Base-by-base conservation (phyloP, 352 stramenopile genomes). In the Globisporangium echinulatum region DNA sequence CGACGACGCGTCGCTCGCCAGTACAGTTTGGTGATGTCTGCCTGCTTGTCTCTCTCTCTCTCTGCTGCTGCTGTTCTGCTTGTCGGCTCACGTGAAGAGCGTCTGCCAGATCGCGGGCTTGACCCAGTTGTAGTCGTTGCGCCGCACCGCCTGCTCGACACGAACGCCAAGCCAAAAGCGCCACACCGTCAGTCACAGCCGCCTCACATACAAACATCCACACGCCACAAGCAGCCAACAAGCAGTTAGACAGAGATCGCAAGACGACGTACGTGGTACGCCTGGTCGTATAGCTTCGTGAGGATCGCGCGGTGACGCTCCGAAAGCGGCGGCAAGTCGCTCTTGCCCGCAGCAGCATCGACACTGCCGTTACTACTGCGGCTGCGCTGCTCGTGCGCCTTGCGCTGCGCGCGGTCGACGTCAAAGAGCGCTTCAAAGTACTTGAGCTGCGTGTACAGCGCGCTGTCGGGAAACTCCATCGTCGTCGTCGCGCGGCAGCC, bases 381-480 rank as follows among this genome's bases (percentile, higher is more conserved):
- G 33, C 73, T 67, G 43, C 93, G 78, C 63, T 97, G 70, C 46
- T 87, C 83, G 55, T 71, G 59, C 38, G 90, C 79, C 52, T 89
- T 96, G 52, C 87, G 87, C 70, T 97, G 71, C 8, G 87, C 88
- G 37, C 88, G 94, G 17, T 96, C 80, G 11, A 97, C 63, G 70
- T 99, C 92, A 58, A 99, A 98, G 8, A 99, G 81, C 33, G 90
- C 91, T 69, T 98, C 92, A 58, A 98, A 95, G 66, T 97, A 99
- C 72, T 99, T 98, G 49, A 99, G 85, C 69, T 99, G 97, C 17
- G 88, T 98, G 63, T 98, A 97, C 19, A 99, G 71, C 15, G 78
- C 74, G 52, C 77, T 85, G 65, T 98, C 94, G 0, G 85, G 84
- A 59, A 91, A 97, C 64, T 98, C 85, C 60, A 92, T 76, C 39